Conservation (phyloP, 305 asterid species). For the Solanum hybrid region DNA sequence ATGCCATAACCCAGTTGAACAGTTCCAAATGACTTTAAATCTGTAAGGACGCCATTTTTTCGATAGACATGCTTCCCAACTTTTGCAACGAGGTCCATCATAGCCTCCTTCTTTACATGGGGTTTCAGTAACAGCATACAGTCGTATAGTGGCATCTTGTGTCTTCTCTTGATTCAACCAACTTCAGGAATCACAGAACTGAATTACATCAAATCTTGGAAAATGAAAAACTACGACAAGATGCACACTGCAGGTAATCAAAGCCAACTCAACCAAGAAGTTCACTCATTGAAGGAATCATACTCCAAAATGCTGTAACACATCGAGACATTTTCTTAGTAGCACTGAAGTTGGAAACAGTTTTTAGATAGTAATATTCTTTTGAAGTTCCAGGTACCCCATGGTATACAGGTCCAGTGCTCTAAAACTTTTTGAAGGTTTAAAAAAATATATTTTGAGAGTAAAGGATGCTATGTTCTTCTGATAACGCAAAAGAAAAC, state of each 20-base stretch:
- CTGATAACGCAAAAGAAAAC: not conserved
- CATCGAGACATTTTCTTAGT: not conserved
- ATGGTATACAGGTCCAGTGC: not conserved
- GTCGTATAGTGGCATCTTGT: slow-evolving; percentile 83
- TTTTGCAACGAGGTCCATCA: slow-evolving; percentile 40
- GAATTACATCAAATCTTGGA: not conserved
- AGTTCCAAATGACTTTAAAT: slow-evolving; percentile 43
- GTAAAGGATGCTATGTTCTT: not conserved
- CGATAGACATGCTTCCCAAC: slow-evolving; percentile 61
- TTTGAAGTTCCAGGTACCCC: not conserved
- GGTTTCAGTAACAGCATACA: slow-evolving; percentile 86
- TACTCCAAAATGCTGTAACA: not conserved
- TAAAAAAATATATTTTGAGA: not conserved
- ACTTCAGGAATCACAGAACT: not conserved
- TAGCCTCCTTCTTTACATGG: slow-evolving; percentile 28
- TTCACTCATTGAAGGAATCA: not conserved
- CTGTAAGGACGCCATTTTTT: slow-evolving; percentile 72
- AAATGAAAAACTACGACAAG: not conserved
- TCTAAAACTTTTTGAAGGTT: not conserved
- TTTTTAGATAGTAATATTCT: not conserved
- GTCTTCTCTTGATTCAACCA: slow-evolving; percentile 6
- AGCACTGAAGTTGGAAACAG: not conserved
- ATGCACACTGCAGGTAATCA: not conserved
- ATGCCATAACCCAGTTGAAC: slow-evolving; percentile 85
- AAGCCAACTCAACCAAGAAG: not conserved